Base-by-base conservation (phyloP, 805 yeast genomes). In the Saccharomycopsis fibuligera region DNA sequence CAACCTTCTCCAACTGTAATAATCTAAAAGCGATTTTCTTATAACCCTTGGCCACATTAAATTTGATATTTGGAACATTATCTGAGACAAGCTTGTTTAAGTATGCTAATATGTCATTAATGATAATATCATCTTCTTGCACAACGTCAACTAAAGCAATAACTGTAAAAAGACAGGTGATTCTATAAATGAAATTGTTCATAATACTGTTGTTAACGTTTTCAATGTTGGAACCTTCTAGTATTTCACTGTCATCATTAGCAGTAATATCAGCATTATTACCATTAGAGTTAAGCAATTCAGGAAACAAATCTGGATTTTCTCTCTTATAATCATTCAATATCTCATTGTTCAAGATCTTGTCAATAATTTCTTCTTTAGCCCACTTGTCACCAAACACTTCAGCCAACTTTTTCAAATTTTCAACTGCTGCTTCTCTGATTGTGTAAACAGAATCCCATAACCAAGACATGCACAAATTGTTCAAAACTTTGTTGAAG, bases 371-470 rank as follows among this genome's bases (percentile, higher is more conserved):
- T 62, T 89, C 93, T 39, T 70, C 69, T 63, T 87, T 81, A 41
- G 96, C 91, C 99, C 99, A 93, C 35, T 81, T 81, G 33, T 90
- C 81, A 29, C 98, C 99, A 68, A 93, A 93, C 33, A 87, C 88
- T 56, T 76, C 78, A 4, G 96, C 81, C 58, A 93, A 73, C 57
- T 83, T 81, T 57, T 77, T 81, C 57, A 93, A 71, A 65, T 90
- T 93, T 49, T 73, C 70, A 29, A 93, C 95, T 1, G 98, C 98
- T 8, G 99, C 99, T 57, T 88, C 95, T 67, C 99, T 81, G 53
- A 93, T 90, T 4, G 98, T 90, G 68, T 79, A 93, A 35, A 93
- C 99, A 3, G 90, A 86, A 68, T 93, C 99, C 96, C 97, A 90
- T 56, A 93, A 73, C 98, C 99, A 93, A n/a, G 90, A 85, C 78